Conservation (phyloP, 2,329 filamentous ascomycete genomes). For the Arthroderma uncinatum region DNA sequence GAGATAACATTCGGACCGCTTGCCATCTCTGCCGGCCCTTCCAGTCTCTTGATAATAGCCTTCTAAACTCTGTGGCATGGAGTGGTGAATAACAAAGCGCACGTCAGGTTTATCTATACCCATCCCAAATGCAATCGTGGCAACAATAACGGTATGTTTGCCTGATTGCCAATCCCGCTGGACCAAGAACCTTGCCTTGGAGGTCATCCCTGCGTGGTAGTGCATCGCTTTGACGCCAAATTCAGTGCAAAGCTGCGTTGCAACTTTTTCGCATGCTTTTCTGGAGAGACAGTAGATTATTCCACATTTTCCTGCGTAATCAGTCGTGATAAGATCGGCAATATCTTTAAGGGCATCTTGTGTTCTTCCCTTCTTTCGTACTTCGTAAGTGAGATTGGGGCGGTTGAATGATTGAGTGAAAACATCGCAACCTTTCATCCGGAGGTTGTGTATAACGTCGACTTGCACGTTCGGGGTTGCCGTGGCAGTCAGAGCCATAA, state of each 20-base stretch:
- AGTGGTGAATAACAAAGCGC: constrained; percentile 89
- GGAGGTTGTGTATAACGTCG: constrained; percentile 85
- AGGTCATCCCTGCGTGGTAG: constrained; percentile 72
- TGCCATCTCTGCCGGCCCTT: constrained; percentile 81
- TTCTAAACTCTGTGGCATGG: constrained; percentile 85
- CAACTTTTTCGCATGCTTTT: constrained; percentile 70
- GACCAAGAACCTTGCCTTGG: constrained; percentile 55
- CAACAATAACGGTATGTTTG: constrained; percentile 76
- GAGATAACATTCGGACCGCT: constrained; percentile 76
- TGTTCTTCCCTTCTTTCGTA: constrained; percentile 58
- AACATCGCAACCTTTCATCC: constrained; percentile 63
- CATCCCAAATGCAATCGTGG: constrained; percentile 98
- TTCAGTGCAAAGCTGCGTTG: constrained; percentile 50
- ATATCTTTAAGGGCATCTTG: constrained; percentile 44
- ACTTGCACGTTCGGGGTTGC: constrained; percentile 86
- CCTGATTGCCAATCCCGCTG: constrained; percentile 78
- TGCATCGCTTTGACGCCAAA: constrained; percentile 62
- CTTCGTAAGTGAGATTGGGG: constrained; percentile 86
- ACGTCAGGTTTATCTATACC: constrained; percentile 98
- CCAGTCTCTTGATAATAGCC: constrained; percentile 98
- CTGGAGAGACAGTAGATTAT: constrained; percentile 90
- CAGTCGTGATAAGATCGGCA: constrained; percentile 50
- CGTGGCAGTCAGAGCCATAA: constrained; percentile 92
- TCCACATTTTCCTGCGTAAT: constrained; percentile 62
- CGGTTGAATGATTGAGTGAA: constrained; percentile 94